Evolutionary conservation across 1,139 yeast species (phyloP).

Genomic region (Arxiozyma heterogenica): DNA sequence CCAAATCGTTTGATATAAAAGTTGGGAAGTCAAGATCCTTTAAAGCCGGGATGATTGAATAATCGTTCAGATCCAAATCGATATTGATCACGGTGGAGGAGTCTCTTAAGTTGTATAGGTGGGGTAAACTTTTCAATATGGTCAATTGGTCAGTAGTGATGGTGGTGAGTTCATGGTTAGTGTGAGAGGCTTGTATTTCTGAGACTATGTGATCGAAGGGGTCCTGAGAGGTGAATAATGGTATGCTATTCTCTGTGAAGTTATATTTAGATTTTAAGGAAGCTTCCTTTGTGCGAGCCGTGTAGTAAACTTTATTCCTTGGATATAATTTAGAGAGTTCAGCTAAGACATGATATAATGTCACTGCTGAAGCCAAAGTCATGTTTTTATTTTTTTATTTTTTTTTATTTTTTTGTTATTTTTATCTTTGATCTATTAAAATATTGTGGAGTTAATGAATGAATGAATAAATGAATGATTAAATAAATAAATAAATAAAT

Average conservation of each 20-base stretch:
- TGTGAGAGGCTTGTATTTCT: conserved; percentile 9
- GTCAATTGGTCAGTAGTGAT: conserved; percentile 45
- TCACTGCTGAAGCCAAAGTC: neutral
- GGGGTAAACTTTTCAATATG: conserved; percentile 51
- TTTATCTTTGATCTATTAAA: neutral
- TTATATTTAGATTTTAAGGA: conserved; percentile 4
- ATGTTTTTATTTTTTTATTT: neutral
- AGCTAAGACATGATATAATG: conserved; percentile 6
- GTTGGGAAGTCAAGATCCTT: conserved; percentile 61
- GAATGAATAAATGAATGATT: no score
- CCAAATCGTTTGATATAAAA: conserved; percentile 51
- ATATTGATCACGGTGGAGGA: conserved; percentile 52
- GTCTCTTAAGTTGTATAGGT: conserved; percentile 40
- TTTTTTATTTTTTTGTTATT: no score
- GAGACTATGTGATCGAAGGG: conserved; percentile 20
- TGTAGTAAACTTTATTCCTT: conserved; percentile 11
- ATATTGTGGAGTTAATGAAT: no score
- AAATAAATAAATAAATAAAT: no score
- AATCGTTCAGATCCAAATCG: conserved; percentile 50
- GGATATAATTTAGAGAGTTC: conserved; percentile 4
- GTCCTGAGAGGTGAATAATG: conserved; percentile 21
- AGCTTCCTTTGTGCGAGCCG: conserved; percentile 11
- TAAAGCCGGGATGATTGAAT: conserved; percentile 54
- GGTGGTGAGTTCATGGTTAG: conserved; percentile 12
- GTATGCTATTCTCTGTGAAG: conserved; percentile 2